Conservation (phyloP, 805 yeast species). For the Suhomyces sp. region DNA sequence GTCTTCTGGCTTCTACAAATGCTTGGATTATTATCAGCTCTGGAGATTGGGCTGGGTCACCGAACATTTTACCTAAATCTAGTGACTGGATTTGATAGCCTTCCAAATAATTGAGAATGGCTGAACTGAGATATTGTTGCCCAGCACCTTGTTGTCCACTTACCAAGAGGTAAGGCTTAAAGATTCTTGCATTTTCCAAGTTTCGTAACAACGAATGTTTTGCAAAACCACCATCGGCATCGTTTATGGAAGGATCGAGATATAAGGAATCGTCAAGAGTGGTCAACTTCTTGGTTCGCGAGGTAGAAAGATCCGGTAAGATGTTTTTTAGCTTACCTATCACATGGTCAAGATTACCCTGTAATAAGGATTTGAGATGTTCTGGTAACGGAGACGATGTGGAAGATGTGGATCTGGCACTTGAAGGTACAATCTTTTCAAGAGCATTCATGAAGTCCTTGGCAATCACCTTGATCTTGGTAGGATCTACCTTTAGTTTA, state of each 20-base stretch:
- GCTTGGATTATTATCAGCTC: constrained; percentile 83
- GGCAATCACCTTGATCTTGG: constrained; percentile 67
- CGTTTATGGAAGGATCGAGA: constrained; percentile 54
- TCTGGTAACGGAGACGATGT: constrained; percentile 78
- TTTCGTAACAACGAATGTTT: constrained; percentile 58
- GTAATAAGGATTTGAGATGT: constrained; percentile 61
- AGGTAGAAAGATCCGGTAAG: constrained; percentile 45
- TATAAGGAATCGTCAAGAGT: constrained; percentile 68
- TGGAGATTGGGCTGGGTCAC: constrained; percentile 76
- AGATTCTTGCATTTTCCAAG: constrained; percentile 60
- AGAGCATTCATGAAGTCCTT: constrained; percentile 84
- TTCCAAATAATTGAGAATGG: constrained; percentile 77
- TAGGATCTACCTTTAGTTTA: constrained; percentile 71
- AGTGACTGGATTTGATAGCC: constrained; percentile 86
- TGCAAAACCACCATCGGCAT: constrained; percentile 62
- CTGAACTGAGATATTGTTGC: constrained; percentile 79
- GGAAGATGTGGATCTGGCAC: constrained; percentile 77
- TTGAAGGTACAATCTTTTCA: constrained; percentile 86
- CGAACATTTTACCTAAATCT: constrained; percentile 72
- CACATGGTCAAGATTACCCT: constrained; percentile 46
- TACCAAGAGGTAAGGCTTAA: constrained; percentile 76
- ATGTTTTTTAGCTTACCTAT: constrained; percentile 49
- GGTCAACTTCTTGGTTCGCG: constrained; percentile 45
- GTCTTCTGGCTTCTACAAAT: constrained; percentile 83
- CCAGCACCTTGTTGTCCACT: constrained; percentile 80